Base-by-base conservation (phyloP, 495 filamentous ascomycete genomes). In the Gamarada debralockiae region DNA sequence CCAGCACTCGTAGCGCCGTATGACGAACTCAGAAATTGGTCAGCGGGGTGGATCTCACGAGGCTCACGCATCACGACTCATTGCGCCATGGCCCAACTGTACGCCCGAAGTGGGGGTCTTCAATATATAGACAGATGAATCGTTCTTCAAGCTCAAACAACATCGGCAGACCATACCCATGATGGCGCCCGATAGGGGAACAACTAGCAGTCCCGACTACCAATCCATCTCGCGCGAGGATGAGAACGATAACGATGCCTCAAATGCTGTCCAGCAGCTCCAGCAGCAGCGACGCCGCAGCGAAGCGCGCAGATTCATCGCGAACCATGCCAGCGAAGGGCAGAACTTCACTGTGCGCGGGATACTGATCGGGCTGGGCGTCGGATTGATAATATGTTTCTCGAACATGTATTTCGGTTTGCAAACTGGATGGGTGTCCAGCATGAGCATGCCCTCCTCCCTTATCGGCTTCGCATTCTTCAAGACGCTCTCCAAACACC, bases 341-440 rank as follows among this genome's bases (percentile, higher is more conserved):
- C 73, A 73, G 31, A 85, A 87, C 70, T 97, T 99, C 69, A 97
- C 95, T 6, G 17, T 83, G 14, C 86, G 93, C 38, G 90, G 88
- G 25, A 72, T 96, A 34, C 62, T 83, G 23, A 89, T 90, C 46
- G 93, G 93, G 31, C 70, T 97, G 6, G 68, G 79, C 3, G 92
- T 97, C 52, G 93, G 93, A 23, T 77, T 90, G 2, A 73, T 97
- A 37, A 95, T 96, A 55, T 91, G 87, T 57, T 96, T 96, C 70
- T 92, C 87, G 22, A 97, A 97, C 68, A 95, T 89, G 75, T 99
- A 97, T 65, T 99, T 97, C 62, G 95, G 95, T 12, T 76, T 99
- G 22, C 95, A 99, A 67, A 97, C 92, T 3, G 95, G 95, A 60
- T 99, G 93, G 92, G 74, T 83, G 13, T 73, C 67, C 50, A 74